These are phyloP conservation scores for Colletotrichum falcatum DNA, from an alignment of 2,329 filamentous ascomycete genomes.

Conservation along the genomic window DNA sequence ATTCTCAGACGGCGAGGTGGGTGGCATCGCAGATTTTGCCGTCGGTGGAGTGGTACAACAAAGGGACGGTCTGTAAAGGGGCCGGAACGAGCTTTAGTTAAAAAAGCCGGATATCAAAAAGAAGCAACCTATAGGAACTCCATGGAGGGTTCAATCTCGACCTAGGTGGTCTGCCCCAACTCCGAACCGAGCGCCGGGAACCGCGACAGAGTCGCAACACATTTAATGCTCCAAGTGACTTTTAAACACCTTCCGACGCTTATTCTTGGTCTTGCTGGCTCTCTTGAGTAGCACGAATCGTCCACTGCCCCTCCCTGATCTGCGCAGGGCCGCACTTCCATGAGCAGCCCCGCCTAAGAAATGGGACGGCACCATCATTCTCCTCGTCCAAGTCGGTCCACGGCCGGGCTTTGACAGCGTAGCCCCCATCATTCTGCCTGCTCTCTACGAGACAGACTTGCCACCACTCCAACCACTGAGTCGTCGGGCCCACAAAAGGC, in stretches of 20 bases:
- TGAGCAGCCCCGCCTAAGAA: slow-evolving; percentile 62
- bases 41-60: slow-evolving; percentile 61
- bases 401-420: slow-evolving; percentile 22
- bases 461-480: slow-evolving; percentile 75
- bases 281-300: slow-evolving; percentile 17
- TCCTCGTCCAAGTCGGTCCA: slow-evolving; percentile 39
- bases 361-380: slow-evolving; percentile 58
- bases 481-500: slow-evolving; percentile 61
- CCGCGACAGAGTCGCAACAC: background rate
- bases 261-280: background rate
- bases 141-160: background rate
- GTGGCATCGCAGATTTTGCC: slow-evolving; percentile 65
- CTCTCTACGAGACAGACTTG: slow-evolving; percentile 48
- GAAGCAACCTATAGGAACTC: slow-evolving; percentile 1
- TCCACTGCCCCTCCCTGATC: slow-evolving; percentile 43
- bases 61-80: slow-evolving; percentile 63
- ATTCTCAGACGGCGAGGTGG: slow-evolving; percentile 72
- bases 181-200: slow-evolving; percentile 11
- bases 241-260: background rate
- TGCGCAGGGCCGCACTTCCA: slow-evolving; percentile 61
- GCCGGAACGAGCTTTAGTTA: slow-evolving; percentile 47
- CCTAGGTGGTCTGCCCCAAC: slow-evolving; percentile 12
- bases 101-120: slow-evolving; percentile 5
- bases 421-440: slow-evolving; percentile 6
- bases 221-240: background rate